phyloP scores from a whole-genome alignment of 495 filamentous ascomycete genomes.

The Choiromyces venosus region DNA sequence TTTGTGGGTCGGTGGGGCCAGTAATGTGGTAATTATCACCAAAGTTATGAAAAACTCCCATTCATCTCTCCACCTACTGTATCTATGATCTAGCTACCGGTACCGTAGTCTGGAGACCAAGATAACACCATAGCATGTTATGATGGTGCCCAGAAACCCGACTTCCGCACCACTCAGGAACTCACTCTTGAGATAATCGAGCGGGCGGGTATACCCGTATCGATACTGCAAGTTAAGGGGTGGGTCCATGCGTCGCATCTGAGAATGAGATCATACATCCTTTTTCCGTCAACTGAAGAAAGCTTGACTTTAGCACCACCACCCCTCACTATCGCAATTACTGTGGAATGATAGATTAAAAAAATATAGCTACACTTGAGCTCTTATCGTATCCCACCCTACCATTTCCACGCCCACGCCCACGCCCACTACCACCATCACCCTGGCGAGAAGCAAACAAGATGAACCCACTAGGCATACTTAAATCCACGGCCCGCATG shows the following conservation, averaged over 20 bases:
- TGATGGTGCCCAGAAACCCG: not conserved
- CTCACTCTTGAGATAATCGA: not conserved
- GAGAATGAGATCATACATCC: not conserved
- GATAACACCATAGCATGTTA: not conserved
- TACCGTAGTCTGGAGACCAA: not conserved
- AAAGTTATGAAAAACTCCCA: not conserved
- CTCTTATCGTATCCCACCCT: not conserved
- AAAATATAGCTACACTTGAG: not conserved
- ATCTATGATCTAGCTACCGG: not conserved
- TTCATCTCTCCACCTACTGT: not conserved
- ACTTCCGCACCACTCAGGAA: not conserved
- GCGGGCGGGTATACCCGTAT: not conserved
- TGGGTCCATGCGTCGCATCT: not conserved
- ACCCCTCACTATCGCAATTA: not conserved
- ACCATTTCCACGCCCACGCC: not conserved
- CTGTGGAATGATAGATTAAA: not conserved
- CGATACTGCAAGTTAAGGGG: no score
- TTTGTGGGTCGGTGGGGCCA: not conserved
- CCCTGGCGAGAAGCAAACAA: not conserved
- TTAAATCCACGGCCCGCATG: slow-evolving; percentile 4
- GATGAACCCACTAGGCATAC: slow-evolving; percentile 16
- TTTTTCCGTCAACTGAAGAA: not conserved
- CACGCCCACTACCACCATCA: no score
- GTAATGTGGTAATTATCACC: not conserved
- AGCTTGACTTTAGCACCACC: not conserved